Evolutionary conservation across 371 early-diverging fungal genomes (phyloP), one percentile per base, ranked within the genome.

Genomic region (Dentiscutata heterogama): DNA sequence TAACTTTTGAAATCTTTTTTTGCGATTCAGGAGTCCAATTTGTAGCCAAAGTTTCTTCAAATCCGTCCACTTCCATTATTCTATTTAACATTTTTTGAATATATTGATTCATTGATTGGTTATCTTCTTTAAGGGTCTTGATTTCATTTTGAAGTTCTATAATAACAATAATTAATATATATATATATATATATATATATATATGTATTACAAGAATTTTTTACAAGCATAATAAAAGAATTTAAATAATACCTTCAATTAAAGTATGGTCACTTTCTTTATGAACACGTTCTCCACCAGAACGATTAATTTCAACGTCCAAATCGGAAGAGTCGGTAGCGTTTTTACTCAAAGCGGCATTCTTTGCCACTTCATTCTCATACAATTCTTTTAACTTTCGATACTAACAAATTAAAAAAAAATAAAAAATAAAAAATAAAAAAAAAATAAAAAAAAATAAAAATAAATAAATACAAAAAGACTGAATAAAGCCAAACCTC

Each of bases 281-380:
- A 13, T 81, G 78, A 31, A 84, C 84, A 58, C 78, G 77, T 58
- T 85, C 85, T 16, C 11, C 56, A 39, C 14, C 22, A 25, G 89
- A 92, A 73, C 87, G 87, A 73, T 87, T 88, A 25, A 94, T 86
- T 81, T 94, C 94, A 35, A 92, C 90, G 3, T 93, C 92, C 64
- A 93, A 82, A 75, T 65, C 78, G 31, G 42, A 56, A 2, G 22
- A 14, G 29, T 51, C 90, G 91, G 22, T 10, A 70, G 11, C 20
- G 50, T 31, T 84, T 85, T 77, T 60, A 60, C 25, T 7, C 25
- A 20, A 22, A 22, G 20, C 22, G 11, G 20, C 25, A 60, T 60
- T 60, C 20, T 60, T 60, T 60, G 22, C 22, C 3, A 20, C 8
- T 60, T 60, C 60, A 22, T 60, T 25, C 60, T 22, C 20, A 22